Evolutionary conservation across 202 grass and related monocot genomes (phyloP).

Genomic region (Panicum hallii): DNA sequence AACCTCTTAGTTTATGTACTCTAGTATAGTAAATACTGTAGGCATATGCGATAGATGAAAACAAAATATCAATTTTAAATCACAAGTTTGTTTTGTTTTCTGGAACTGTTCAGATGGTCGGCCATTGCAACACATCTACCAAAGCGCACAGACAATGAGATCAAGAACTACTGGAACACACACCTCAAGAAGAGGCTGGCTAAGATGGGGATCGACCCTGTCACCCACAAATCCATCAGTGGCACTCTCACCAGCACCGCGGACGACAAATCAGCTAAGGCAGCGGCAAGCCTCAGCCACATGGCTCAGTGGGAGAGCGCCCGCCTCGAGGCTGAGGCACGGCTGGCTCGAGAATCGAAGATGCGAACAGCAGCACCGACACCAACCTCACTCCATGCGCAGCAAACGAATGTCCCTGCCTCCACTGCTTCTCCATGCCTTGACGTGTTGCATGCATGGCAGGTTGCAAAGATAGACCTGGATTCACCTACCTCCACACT

Average conservation of each 20-base stretch:
- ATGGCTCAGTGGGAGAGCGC: constrained; percentile 99
- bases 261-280: constrained; percentile 61
- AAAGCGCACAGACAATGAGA: constrained; percentile 91
- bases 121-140: constrained; percentile 90
- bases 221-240: constrained; percentile 77
- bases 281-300: constrained; percentile 78
- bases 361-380: constrained; percentile 47
- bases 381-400: constrained; percentile 26
- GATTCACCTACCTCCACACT: constrained; percentile 93
- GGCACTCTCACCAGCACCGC: constrained; percentile 54
- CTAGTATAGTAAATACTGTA: constrained; percentile 14
- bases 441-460: constrained; percentile 65
- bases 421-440: constrained; percentile 50
- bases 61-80: background rate
- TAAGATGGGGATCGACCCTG: constrained; percentile 91
- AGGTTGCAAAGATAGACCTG: constrained; percentile 59
- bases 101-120: constrained; percentile 76
- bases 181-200: constrained; percentile 92
- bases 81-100: constrained; percentile 20
- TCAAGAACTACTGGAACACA: constrained; percentile 99
- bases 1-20: background rate
- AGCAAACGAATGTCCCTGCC: constrained; percentile 1
- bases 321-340: constrained; percentile 84
- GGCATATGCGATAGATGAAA: background rate
- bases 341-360: constrained; percentile 76